Conservation (phyloP, 371 early-diverging fungal species). For the Polyrhizophydium stewartii region DNA sequence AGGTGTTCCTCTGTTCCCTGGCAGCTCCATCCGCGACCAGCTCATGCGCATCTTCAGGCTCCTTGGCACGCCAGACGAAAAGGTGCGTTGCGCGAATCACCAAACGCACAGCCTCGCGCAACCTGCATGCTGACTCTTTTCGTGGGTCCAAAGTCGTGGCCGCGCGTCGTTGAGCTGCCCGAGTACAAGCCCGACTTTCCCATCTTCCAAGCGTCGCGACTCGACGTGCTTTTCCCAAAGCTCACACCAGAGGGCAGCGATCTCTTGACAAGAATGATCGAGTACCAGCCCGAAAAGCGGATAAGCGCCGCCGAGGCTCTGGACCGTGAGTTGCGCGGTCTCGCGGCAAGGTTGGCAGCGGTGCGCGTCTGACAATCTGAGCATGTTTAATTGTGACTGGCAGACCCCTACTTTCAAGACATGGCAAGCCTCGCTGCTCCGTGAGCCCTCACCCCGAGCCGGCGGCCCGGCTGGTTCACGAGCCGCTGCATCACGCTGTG, state of each 20-base stretch:
- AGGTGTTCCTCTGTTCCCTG: conserved; percentile 94
- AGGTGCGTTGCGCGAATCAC: too few relatives aligned
- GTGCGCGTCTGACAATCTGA: background rate
- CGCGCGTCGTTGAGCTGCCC: conserved; percentile 78
- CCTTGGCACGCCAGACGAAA: conserved; percentile 84
- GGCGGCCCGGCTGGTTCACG: too few relatives aligned
- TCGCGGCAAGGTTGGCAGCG: too few relatives aligned
- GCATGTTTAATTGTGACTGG: background rate
- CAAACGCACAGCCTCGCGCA: too few relatives aligned
- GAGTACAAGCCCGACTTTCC: conserved; percentile 80
- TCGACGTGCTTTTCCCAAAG: conserved; percentile 68
- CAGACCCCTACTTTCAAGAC: conserved; percentile 1
- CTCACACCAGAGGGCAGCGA: conserved; percentile 74
- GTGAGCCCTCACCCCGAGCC: too few relatives aligned
- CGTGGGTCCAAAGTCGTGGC: conserved; percentile 61
- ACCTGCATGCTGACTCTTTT: background rate
- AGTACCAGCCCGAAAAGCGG: conserved; percentile 77
- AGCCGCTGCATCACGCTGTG: too few relatives aligned
- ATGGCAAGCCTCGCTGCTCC: too few relatives aligned
- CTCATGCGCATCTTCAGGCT: conserved; percentile 77
- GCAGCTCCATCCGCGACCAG: conserved; percentile 90
- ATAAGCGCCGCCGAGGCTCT: conserved; percentile 85
- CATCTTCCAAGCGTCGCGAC: conserved; percentile 60
- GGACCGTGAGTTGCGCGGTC: conserved; percentile 65
- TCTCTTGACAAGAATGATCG: conserved; percentile 70